Evolutionary conservation across 176 grass and related monocot species (phyloP).

Genomic region (Oryza glaberrima): DNA sequence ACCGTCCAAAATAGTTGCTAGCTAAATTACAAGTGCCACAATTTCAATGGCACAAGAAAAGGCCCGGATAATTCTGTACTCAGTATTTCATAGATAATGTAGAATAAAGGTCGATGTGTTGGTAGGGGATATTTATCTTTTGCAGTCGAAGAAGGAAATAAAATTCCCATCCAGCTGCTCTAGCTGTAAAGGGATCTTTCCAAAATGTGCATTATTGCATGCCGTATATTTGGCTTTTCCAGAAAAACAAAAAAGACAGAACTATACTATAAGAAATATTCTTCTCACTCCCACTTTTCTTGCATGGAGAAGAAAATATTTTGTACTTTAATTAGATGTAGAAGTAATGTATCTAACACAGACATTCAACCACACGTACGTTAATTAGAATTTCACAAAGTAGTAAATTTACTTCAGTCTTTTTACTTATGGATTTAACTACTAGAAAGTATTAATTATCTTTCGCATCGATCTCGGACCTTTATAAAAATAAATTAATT

Average conservation of each 20-base stretch:
- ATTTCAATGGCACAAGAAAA: constrained; percentile 31
- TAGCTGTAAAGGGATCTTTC: constrained; percentile 6
- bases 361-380: not conserved
- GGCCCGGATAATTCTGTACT: not conserved
- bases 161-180: not conserved
- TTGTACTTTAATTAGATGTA: not conserved
- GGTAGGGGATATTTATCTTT: not conserved
- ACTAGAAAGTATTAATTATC: no score
- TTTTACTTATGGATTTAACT: no score
- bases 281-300: not conserved
- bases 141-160: constrained; percentile 18
- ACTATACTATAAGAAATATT: not conserved
- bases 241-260: no score
- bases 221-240: no score
- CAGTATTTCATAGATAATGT: constrained; percentile 10
- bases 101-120: not conserved
- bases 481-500: no score
- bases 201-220: not conserved
- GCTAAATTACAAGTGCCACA: constrained; percentile 3
- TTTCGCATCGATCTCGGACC: no score
- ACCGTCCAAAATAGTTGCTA: constrained; percentile 27
- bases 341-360: not conserved
- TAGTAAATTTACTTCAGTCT: no score
- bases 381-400: no score
- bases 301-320: not conserved